These are phyloP conservation scores for Porphyrellus cyaneotinctus DNA, from an alignment of 768 basidiomycete species.

Conservation along the genomic window DNA sequence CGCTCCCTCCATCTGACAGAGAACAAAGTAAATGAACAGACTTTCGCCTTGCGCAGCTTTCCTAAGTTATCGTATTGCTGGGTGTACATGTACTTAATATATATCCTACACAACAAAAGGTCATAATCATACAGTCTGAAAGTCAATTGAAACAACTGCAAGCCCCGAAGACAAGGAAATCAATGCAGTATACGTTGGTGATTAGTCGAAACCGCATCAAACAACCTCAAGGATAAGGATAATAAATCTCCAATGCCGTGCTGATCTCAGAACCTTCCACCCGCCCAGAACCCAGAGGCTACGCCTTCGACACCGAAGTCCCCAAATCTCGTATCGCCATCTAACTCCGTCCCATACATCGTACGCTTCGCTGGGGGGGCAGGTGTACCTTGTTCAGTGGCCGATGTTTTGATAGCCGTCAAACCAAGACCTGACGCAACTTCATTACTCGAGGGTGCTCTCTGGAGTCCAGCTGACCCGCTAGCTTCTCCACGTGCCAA, in stretches of 20 bases:
- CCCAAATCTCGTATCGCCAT: constrained; percentile 78
- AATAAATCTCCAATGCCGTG: not conserved
- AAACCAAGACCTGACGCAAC: constrained; percentile 43
- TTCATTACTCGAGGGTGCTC: constrained; percentile 42
- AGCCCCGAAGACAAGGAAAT: not conserved
- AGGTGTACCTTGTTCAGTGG: constrained; percentile 39
- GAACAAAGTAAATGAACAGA: not conserved
- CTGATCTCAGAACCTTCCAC: constrained; percentile 38
- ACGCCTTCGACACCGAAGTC: constrained; percentile 80
- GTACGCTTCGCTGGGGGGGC: constrained; percentile 55
- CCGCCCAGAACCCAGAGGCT: constrained; percentile 67
- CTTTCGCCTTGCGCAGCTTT: not conserved
- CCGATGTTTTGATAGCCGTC: constrained; percentile 35
- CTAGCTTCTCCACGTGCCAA: constrained; percentile 24
- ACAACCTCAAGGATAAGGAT: constrained; percentile 5
- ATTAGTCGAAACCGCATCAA: constrained; percentile 10
- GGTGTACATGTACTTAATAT: constrained; percentile 6
- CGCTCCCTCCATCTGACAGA: constrained; percentile 51
- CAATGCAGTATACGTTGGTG: constrained; percentile 7
- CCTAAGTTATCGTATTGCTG: not conserved
- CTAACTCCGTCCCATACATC: constrained; percentile 82
- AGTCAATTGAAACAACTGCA: not conserved
- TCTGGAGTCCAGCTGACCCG: constrained; percentile 26
- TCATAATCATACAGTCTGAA: constrained; percentile 19
- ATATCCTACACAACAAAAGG: constrained; percentile 20